Evolutionary conservation across 169 alveolate species (phyloP).

Genomic region (Babesia gibsoni): DNA sequence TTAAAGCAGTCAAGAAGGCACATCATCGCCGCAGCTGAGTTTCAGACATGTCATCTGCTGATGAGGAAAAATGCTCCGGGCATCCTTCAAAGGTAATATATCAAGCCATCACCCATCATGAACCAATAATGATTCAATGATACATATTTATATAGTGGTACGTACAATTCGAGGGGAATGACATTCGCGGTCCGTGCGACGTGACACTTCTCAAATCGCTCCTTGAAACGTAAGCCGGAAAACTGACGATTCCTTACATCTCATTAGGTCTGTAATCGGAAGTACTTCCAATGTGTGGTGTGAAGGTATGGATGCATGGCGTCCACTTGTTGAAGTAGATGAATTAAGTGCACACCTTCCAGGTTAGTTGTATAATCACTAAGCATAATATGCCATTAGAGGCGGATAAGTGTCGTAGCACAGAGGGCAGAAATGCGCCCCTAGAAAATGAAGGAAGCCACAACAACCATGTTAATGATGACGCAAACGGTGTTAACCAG

Average conservation of each 20-base stretch:
- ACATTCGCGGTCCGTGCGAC: conserved; percentile 63
- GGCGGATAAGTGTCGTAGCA: no score
- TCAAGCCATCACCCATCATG: neutral
- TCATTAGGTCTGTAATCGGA: conserved; percentile 41
- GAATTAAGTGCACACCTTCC: no score
- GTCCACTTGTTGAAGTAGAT: conserved; percentile 20
- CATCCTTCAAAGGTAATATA: conserved; percentile 4
- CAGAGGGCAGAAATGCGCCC: no score
- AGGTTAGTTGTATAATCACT: no score
- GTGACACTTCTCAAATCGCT: conserved; percentile 36
- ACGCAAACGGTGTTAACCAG: neutral
- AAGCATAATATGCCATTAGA: no score
- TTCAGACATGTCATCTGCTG: conserved; percentile 7
- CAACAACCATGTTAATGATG: no score
- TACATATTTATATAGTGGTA: conserved; percentile 39
- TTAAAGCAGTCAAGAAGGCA: neutral
- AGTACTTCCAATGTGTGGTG: conserved; percentile 47
- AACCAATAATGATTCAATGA: neutral
- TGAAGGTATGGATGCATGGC: conserved; percentile 59
- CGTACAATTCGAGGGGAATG: conserved; percentile 46
- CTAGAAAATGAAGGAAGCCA: no score
- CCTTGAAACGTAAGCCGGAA: conserved; percentile 39
- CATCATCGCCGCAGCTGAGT: neutral
- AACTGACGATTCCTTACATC: neutral
- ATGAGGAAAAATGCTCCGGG: neutral